Percentiles rank a stretch among this genome's conserved stretches.
phyloP scores from a whole-genome alignment of 2,329 filamentous ascomycete genomes.

The Penicillium griseofulvum region DNA sequence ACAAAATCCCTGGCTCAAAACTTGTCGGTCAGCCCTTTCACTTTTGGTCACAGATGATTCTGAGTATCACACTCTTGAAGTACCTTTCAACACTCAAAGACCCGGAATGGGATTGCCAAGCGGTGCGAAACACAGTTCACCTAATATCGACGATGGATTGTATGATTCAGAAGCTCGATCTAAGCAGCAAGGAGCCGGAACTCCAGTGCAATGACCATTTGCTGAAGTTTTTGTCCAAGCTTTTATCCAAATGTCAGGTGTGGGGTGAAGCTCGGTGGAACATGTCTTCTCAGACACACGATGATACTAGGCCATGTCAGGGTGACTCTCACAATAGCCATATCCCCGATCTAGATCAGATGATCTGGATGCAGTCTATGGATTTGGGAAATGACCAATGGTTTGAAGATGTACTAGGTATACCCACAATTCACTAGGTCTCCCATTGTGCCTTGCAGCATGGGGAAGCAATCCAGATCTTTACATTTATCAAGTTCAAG shows the following conservation, averaged over 20 bases:
- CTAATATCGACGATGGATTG: conserved; percentile 32
- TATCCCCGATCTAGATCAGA: conserved; percentile 27
- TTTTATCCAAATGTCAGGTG: conserved; percentile 22
- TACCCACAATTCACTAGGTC: conserved; percentile 29
- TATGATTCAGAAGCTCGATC: conserved; percentile 30
- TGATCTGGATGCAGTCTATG: conserved; percentile 31
- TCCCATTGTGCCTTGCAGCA: too few species aligned
- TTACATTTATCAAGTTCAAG: too few species aligned
- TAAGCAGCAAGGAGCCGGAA: conserved; percentile 26
- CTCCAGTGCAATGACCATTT: conserved; percentile 32
- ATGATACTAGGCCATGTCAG: background rate
- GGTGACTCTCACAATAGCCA: conserved; percentile 1
- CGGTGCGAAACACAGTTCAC: conserved; percentile 33
- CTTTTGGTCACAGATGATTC: conserved; percentile 41
- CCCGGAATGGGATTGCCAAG: conserved; percentile 40
- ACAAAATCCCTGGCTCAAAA: conserved; percentile 23
- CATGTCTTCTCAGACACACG: conserved; percentile 7
- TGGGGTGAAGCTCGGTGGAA: conserved; percentile 23
- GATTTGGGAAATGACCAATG: conserved; percentile 28
- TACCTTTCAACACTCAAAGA: conserved; percentile 38
- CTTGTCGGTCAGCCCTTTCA: conserved; percentile 35
- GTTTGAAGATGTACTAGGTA: conserved; percentile 23
- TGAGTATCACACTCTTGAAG: conserved; percentile 36
- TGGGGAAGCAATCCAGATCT: too few species aligned
- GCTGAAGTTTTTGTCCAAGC: conserved; percentile 24